phyloP scores from a whole-genome alignment of 1,284 basidiomycete genomes.

The Rhodotorula glutinis region DNA sequence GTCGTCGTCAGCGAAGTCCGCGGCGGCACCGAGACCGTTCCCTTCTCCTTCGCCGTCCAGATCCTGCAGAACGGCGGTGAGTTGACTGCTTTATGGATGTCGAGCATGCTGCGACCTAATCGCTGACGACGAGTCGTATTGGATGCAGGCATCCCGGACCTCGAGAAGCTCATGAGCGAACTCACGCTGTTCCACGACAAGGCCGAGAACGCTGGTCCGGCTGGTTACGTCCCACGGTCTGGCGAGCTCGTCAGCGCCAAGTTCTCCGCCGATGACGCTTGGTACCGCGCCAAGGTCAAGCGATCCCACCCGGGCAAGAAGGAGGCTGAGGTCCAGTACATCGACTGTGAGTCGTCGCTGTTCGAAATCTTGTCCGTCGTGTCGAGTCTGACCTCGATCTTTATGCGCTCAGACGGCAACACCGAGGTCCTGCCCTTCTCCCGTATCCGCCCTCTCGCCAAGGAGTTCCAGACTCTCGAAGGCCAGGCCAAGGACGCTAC shows the following conservation, averaged over 20 bases:
- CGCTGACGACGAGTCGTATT: neutral
- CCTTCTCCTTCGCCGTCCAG: constrained; percentile 88
- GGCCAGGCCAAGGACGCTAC: constrained; percentile 46
- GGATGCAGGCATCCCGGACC: constrained; percentile 60
- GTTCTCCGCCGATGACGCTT: constrained; percentile 76
- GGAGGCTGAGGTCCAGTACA: constrained; percentile 62
- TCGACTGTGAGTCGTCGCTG: constrained; percentile 35
- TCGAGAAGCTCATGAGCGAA: constrained; percentile 91
- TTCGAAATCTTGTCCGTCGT: neutral
- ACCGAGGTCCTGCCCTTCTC: constrained; percentile 42
- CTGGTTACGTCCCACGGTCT: constrained; percentile 58
- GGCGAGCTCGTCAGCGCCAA: constrained; percentile 82
- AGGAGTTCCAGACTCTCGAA: constrained; percentile 43
- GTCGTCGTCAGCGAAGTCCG: constrained; percentile 87
- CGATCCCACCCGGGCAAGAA: constrained; percentile 76
- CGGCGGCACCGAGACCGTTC: constrained; percentile 58
- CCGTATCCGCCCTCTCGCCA: constrained; percentile 43
- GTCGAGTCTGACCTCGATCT: neutral
- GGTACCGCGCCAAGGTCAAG: constrained; percentile 89
- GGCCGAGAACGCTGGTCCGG: constrained; percentile 55
- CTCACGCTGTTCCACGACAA: constrained; percentile 79
- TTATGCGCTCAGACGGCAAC: constrained; percentile 42
- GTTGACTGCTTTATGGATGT: neutral
- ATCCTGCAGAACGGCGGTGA: constrained; percentile 57
- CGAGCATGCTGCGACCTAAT: too few relatives aligned